These are phyloP conservation scores for Fusarium aywerte DNA, from an alignment of 2,329 filamentous ascomycete genomes.

Conservation along the genomic window DNA sequence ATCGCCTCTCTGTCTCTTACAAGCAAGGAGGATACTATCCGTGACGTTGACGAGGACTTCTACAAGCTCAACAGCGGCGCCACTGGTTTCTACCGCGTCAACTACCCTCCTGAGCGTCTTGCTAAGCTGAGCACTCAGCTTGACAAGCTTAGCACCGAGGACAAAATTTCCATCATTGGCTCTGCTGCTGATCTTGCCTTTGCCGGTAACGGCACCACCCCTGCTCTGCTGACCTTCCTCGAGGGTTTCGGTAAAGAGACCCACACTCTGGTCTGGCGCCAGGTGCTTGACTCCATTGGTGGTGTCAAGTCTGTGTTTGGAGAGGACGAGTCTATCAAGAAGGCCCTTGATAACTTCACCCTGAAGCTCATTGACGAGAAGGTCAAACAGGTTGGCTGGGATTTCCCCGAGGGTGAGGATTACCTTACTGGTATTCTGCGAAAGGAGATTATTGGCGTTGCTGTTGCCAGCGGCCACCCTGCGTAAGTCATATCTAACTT, in stretches of 20 bases:
- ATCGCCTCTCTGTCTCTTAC: conserved; percentile 75
- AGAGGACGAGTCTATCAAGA: conserved; percentile 76
- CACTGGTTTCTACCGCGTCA: conserved; percentile 90
- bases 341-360: conserved; percentile 80
- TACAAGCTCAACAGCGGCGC: conserved; percentile 95
- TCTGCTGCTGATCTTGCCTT: conserved; percentile 91
- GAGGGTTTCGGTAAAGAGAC: conserved; percentile 85
- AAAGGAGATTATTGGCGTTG: conserved; percentile 80
- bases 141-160: conserved; percentile 79
- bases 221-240: conserved; percentile 83
- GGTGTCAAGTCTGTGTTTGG: conserved; percentile 87
- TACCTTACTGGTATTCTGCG: conserved; percentile 86
- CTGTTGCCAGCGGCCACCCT: conserved; percentile 80
- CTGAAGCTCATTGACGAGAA: conserved; percentile 80
- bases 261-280: conserved; percentile 89
- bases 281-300: conserved; percentile 80
- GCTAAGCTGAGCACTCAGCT: conserved; percentile 82
- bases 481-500: conserved; percentile 61
- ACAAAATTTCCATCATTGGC: conserved; percentile 92
- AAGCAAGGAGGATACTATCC: conserved; percentile 79
- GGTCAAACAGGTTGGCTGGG: conserved; percentile 85
- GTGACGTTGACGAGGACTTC: conserved; percentile 79
- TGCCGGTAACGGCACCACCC: conserved; percentile 84
- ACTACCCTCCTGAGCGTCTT: conserved; percentile 87
- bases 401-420: conserved; percentile 80